Evolutionary conservation across 768 basidiomycete genomes (phyloP), one percentile per base, ranked within the genome.

Genomic region (Mrakia hoshinonis): DNA sequence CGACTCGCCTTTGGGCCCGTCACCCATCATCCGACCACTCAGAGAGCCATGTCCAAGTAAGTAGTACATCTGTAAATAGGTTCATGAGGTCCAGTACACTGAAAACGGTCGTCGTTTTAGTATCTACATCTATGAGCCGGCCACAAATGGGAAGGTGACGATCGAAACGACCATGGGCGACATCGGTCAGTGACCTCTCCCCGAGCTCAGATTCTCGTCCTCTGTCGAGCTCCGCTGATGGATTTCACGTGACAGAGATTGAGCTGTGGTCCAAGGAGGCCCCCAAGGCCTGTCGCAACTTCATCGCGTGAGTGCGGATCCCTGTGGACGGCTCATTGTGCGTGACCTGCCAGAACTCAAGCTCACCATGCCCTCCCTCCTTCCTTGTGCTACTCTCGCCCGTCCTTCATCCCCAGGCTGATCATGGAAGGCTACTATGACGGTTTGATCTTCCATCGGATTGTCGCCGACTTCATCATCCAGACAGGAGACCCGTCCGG

Each of bases 181-280:
- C 87, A 94, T 81, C 84, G 81, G 60, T 62, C 46, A 12, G 34
- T 20, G 82, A 13, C 77, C 83, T 29, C 22, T 22, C 36, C 38
- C 39, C 36, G 1, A 24, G 2, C 46, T 5, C n/a, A 9, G 36
- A 34, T 13, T 20, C 47, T 22, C 39, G 18, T 29, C 15, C 43
- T 20, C 39, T 51, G 43, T n/a, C 48, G 11, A 7, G 49, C 18
- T 11, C 55, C 12, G 34, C 55, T 47, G 29, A 12, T 29, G 51
- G 43, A 49, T 26, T 39, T 18, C 22, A 11, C 22, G 4, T 58
- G 13, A 6, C 34, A 61, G 58, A 95, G 75, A 87, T 96, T 31
- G 93, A 96, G 77, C 82, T 95, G 66, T 97, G 92, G 92, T 86
- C 92, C 20, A 95, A 91, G 87, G 95, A 98, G 87, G 87, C 91